phyloP scores from a whole-genome alignment of 2,329 filamentous ascomycete species.

The Cladosporium austrohemisphaericum region DNA sequence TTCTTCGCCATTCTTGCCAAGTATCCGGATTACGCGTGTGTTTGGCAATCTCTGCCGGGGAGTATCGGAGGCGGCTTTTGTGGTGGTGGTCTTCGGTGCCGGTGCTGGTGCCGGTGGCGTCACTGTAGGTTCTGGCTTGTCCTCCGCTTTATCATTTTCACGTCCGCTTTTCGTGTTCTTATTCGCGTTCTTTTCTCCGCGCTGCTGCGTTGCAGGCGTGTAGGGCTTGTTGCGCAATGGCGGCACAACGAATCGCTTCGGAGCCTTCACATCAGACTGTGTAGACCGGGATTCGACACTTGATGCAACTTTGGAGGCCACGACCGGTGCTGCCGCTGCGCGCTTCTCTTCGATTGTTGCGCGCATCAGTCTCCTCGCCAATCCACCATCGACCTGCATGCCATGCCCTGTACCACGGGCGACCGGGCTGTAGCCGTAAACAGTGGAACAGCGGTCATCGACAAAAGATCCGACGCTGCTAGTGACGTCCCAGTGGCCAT shows the following conservation, averaged over 20 bases:
- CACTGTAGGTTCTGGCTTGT: neutral
- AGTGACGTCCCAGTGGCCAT: slow-evolving; percentile 20
- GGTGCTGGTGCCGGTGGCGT: neutral
- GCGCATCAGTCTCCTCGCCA: slow-evolving; percentile 18
- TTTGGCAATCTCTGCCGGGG: neutral
- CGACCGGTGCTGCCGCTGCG: slow-evolving; percentile 11
- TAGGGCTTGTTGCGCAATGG: neutral
- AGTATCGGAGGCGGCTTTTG: neutral
- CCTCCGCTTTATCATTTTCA: neutral
- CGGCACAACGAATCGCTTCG: slow-evolving; percentile 7
- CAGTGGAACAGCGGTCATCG: slow-evolving; percentile 25
- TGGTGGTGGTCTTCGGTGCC: neutral
- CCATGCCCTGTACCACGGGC: slow-evolving; percentile 3
- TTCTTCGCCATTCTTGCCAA: slow-evolving; percentile 23
- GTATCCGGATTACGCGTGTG: slow-evolving; percentile 11
- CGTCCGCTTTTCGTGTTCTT: neutral
- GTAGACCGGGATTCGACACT: neutral
- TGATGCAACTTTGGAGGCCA: neutral
- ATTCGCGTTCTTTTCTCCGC: no score
- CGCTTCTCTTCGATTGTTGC: slow-evolving; percentile 23
- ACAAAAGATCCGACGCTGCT: slow-evolving; percentile 23
- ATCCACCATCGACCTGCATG: neutral
- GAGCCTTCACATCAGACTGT: slow-evolving; percentile 8
- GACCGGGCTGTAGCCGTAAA: neutral
- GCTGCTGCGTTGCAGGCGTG: no score